Evolutionary conservation across 192 early-diverging fungal species (phyloP).

Genomic region (Mortierella claussenii): DNA sequence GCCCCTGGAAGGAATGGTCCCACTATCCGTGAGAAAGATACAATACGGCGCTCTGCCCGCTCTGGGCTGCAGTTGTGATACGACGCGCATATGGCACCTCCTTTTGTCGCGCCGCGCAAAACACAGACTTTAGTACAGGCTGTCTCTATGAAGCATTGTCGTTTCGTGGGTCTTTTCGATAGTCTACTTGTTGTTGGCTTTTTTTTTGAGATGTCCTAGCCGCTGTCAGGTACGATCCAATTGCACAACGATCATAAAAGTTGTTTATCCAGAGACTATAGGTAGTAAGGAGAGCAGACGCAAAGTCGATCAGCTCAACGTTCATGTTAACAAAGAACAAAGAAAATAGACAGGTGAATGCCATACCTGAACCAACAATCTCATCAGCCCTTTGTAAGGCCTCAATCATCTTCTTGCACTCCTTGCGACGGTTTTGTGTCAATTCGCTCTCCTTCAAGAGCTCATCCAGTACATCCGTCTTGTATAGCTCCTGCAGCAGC

Average conservation of each 20-base stretch:
- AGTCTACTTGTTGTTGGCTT: no score
- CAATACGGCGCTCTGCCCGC: no score
- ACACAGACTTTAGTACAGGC: no score
- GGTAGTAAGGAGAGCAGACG: neutral
- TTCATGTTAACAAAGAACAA: neutral
- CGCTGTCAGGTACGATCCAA: neutral
- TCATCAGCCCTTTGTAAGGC: constrained; percentile 87
- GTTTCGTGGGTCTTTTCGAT: no score
- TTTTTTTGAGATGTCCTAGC: no score
- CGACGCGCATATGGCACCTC: no score
- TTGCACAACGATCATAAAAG: neutral
- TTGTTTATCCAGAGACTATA: constrained; percentile 19
- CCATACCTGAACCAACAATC: constrained; percentile 49
- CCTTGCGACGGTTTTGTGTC: constrained; percentile 89
- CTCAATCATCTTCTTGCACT: constrained; percentile 99
- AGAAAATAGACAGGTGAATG: neutral
- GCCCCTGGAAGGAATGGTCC: no score
- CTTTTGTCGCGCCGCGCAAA: no score
- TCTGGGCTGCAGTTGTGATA: no score
- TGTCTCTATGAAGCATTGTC: no score
- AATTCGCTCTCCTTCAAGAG: constrained; percentile 95
- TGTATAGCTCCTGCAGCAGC: constrained; percentile 95
- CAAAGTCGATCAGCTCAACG: no score
- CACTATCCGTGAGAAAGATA: no score
- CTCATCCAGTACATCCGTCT: constrained; percentile 93